Conservation (phyloP, 106 monocot genomes). For the Vanilla planifolia region DNA sequence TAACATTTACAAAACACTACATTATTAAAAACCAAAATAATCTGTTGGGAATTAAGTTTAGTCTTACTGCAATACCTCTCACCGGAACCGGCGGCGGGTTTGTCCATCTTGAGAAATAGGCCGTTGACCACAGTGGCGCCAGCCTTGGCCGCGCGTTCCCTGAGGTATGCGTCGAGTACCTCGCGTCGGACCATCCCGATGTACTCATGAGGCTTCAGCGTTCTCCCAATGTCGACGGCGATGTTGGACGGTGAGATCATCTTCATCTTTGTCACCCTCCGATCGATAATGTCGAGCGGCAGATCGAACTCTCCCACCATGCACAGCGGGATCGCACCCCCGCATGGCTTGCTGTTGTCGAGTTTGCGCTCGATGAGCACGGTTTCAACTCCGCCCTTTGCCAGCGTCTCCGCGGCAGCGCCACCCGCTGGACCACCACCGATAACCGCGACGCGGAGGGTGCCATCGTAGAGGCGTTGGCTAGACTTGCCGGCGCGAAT, state of each 20-base stretch:
- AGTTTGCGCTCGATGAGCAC: conserved; percentile 79
- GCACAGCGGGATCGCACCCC: conserved; percentile 88
- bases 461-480: conserved; percentile 47
- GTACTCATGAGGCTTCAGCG: conserved; percentile 82
- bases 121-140: conserved; percentile 72
- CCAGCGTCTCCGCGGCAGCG: conserved; percentile 77
- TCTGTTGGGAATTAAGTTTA: too few relatives aligned
- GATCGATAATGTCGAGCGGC: conserved; percentile 84
- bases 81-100: conserved; percentile 17
- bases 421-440: conserved; percentile 88
- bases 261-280: conserved; percentile 92
- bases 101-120: conserved; percentile 46
- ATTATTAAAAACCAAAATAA: too few relatives aligned
- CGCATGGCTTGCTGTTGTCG: conserved; percentile 97
- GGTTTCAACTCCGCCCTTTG: conserved; percentile 91
- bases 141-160: conserved; percentile 41
- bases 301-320: conserved; percentile 90
- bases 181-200: conserved; percentile 97
- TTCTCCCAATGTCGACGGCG: conserved; percentile 83
- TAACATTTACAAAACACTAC: too few relatives aligned
- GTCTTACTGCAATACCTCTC: not conserved
- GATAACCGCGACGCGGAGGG: conserved; percentile 72
- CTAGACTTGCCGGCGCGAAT: conserved; percentile 48
- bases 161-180: conserved; percentile 78
- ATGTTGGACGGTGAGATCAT: conserved; percentile 98